Conservation (phyloP, 148 eudicot species). For the Chenopodium formosanum region DNA sequence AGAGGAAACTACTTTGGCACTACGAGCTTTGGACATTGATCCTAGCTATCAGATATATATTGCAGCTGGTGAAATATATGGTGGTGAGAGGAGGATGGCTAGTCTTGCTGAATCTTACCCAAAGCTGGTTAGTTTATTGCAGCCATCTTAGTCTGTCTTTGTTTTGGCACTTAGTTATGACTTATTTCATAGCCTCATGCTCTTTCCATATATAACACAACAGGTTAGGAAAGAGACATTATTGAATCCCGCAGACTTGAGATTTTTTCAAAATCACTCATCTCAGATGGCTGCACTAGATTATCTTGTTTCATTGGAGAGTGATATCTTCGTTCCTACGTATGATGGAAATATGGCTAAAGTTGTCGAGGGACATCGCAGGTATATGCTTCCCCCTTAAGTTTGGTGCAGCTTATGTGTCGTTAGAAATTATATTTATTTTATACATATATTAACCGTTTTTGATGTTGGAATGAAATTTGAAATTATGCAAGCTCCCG, state of each 20-base stretch:
- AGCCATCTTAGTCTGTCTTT: neutral
- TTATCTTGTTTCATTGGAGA: slow-evolving; percentile 67
- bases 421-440: neutral
- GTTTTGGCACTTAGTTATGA: slow-evolving; percentile 10
- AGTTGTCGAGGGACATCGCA: slow-evolving; percentile 82
- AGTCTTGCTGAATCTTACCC: slow-evolving; percentile 75
- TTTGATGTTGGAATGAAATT: neutral
- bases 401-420: neutral
- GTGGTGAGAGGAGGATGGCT: slow-evolving; percentile 79
- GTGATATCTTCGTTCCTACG: slow-evolving; percentile 72
- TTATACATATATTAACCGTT: neutral
- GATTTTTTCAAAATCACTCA: slow-evolving; percentile 66
- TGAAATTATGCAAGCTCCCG: neutral
- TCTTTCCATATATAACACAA: slow-evolving; percentile 7
- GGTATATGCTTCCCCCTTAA: slow-evolving; percentile 31
- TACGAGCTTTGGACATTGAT: slow-evolving; percentile 79
- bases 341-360: slow-evolving; percentile 89
- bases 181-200: slow-evolving; percentile 7
- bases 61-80: slow-evolving; percentile 97
- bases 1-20: slow-evolving; percentile 81
- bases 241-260: slow-evolving; percentile 56
- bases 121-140: slow-evolving; percentile 61
- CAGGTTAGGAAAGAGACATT: slow-evolving; percentile 76
- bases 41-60: slow-evolving; percentile 74
- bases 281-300: slow-evolving; percentile 83